A percentile compares a stretch with the other conserved stretches of the same genome.
Evolutionary conservation across 306 rosid genomes (phyloP).

Genomic region (Prunus campanulata): DNA sequence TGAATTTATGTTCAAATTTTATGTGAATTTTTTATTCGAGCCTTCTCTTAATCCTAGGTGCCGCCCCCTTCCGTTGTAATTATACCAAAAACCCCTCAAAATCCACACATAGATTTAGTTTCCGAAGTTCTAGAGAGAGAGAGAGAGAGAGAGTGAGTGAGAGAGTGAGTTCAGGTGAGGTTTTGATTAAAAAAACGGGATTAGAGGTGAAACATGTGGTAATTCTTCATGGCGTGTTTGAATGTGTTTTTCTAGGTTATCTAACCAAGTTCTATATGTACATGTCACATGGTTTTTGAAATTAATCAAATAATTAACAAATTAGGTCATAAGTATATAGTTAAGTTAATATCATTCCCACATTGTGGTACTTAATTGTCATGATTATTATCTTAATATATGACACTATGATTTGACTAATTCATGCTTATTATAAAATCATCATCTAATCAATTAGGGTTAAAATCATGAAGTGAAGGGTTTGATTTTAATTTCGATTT

Average conservation of each 20-base stretch:
- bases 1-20: background rate
- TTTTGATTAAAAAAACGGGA: background rate
- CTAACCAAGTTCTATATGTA: conserved; percentile 8
- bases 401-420: background rate
- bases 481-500: too few relatives aligned
- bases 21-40: background rate
- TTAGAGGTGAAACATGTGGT: conserved; percentile 18
- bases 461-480: background rate
- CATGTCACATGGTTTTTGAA: conserved; percentile 5
- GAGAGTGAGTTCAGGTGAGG: background rate
- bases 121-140: conserved; percentile 17
- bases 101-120: conserved; percentile 21
- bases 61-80: conserved; percentile 47
- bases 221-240: conserved; percentile 11
- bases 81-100: conserved; percentile 30
- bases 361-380: background rate
- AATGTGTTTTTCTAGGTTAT: conserved; percentile 9
- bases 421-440: background rate
- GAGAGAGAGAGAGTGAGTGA: background rate
- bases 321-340: background rate
- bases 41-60: conserved; percentile 49
- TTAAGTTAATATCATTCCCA: conserved; percentile 8
- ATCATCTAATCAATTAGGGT: background rate
- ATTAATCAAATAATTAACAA: background rate
- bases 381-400: background rate